phyloP scores from a whole-genome alignment of 768 basidiomycete species.

The Hydnum rufescens region DNA sequence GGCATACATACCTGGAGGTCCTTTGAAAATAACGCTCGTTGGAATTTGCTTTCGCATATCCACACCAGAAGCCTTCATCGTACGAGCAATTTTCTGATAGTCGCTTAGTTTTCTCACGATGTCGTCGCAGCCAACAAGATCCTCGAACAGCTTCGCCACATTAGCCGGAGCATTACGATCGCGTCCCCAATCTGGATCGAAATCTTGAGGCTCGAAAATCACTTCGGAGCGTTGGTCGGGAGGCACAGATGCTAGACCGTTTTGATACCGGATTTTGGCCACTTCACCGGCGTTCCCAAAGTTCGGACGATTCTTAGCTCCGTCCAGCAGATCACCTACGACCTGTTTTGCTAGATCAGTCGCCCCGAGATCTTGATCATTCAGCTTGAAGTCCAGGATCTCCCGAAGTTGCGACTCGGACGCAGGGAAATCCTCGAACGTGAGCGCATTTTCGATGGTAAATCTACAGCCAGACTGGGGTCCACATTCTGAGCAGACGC shows the following conservation, averaged over 20 bases:
- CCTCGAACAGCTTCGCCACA: constrained; percentile 36
- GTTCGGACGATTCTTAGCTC: constrained; percentile 27
- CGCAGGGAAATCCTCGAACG: constrained; percentile 43
- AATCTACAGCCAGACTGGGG: constrained; percentile 45
- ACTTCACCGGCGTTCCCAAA: constrained; percentile 49
- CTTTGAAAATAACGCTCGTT: constrained; percentile 49
- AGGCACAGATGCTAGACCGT: constrained; percentile 18
- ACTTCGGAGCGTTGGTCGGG: constrained; percentile 13
- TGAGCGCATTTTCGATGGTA: constrained; percentile 45
- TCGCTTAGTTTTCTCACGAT: constrained; percentile 29
- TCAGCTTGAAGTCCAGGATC: constrained; percentile 36
- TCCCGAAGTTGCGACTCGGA: constrained; percentile 30
- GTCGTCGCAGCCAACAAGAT: constrained; percentile 39
- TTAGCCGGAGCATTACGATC: constrained; percentile 28
- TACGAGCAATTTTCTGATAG: constrained; percentile 32
- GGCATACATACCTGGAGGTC: constrained; percentile 37
- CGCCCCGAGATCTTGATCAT: constrained; percentile 34
- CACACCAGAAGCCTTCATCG: constrained; percentile 23
- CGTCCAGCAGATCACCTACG: constrained; percentile 27
- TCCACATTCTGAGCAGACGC: constrained; percentile 48
- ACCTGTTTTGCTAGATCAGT: constrained; percentile 36
- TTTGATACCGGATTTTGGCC: constrained; percentile 30
- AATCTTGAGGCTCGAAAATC: constrained; percentile 29
- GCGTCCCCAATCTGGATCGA: constrained; percentile 43
- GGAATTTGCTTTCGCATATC: constrained; percentile 34